phyloP scores from a whole-genome alignment of 805 yeast genomes.

The Blastobotrys chiropterorum region DNA sequence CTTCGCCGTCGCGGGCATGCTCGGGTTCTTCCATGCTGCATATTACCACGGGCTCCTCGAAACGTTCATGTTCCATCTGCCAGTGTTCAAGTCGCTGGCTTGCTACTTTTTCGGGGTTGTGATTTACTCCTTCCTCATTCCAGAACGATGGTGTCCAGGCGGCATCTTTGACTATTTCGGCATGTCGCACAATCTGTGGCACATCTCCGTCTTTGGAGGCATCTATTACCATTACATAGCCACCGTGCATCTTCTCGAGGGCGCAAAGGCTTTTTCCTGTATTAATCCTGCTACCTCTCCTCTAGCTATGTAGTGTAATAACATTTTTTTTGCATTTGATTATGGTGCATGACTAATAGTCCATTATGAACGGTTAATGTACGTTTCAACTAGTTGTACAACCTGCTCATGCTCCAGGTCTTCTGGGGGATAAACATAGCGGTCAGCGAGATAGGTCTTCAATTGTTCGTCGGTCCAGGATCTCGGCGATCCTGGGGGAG shows the following conservation, averaged over 20 bases:
- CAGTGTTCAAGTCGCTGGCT: conserved; percentile 62
- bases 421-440: conserved; percentile 19
- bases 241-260: conserved; percentile 61
- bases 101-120: conserved; percentile 81
- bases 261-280: conserved; percentile 27
- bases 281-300: neutral
- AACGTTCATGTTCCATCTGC: conserved; percentile 53
- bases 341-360: neutral
- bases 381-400: conserved; percentile 15
- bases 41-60: conserved; percentile 49
- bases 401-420: conserved; percentile 15
- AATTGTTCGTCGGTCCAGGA: conserved; percentile 19
- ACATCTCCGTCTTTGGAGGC: conserved; percentile 81
- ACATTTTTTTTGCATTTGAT: neutral
- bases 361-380: neutral
- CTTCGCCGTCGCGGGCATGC: conserved; percentile 66
- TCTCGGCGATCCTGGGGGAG: conserved; percentile 11
- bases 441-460: conserved; percentile 7
- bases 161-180: conserved; percentile 38
- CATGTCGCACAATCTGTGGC: conserved; percentile 98
- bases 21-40: conserved; percentile 54
- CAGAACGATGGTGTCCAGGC: conserved; percentile 63
- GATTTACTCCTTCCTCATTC: conserved; percentile 80
- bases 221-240: conserved; percentile 85
- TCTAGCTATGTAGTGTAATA: neutral